Conservation (phyloP, 2,329 filamentous ascomycete genomes). For the Aspergillus sp. region DNA sequence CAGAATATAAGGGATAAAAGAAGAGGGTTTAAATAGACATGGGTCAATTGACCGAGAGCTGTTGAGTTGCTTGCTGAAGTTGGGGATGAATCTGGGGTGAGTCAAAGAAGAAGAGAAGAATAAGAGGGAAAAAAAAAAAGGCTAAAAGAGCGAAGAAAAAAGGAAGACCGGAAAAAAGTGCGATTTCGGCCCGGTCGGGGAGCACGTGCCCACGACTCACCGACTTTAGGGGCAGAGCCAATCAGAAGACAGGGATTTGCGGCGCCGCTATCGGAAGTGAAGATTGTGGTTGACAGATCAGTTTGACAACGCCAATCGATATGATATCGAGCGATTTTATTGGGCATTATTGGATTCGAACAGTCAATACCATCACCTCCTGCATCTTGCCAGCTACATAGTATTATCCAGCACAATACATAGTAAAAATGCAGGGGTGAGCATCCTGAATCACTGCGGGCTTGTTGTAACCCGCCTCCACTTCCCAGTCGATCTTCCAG, state of each 20-base stretch:
- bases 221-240: slow-evolving; percentile 19
- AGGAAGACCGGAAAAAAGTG: slow-evolving; percentile 6
- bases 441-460: too few species aligned
- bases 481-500: too few species aligned
- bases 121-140: slow-evolving; percentile 8
- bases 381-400: too few species aligned
- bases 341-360: too few species aligned
- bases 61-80: slow-evolving; percentile 3
- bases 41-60: slow-evolving; percentile 4
- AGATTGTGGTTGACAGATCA: too few species aligned
- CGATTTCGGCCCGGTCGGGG: slow-evolving; percentile 16
- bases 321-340: too few species aligned
- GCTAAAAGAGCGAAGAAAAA: slow-evolving; percentile 4
- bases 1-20: slow-evolving; percentile 11
- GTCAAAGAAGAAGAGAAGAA: slow-evolving; percentile 7
- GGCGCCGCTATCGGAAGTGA: slow-evolving; percentile 13
- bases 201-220: slow-evolving; percentile 24
- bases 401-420: too few species aligned
- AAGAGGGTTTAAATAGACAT: slow-evolving; percentile 25
- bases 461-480: too few species aligned
- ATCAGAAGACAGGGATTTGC: slow-evolving; percentile 15
- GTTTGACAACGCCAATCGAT: too few species aligned
- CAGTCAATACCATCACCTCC: too few species aligned
- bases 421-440: too few species aligned
- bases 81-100: slow-evolving; percentile 5